Conservation (phyloP, 805 yeast genomes). For the Wickerhamiella parazyma region DNA sequence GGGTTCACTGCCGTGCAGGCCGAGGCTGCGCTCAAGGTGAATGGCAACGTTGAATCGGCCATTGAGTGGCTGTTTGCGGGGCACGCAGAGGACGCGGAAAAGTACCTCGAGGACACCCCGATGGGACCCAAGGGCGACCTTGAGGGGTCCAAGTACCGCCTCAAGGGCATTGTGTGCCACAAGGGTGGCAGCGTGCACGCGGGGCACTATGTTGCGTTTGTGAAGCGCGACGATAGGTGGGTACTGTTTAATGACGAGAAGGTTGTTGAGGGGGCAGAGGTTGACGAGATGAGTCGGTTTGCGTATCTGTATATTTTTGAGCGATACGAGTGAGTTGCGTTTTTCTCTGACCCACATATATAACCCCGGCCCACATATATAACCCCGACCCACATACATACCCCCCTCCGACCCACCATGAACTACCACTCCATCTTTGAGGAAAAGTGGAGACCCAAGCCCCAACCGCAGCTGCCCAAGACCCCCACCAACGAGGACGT, state of each 20-base stretch:
- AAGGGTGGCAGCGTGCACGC: constrained; percentile 83
- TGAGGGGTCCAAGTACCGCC: constrained; percentile 31
- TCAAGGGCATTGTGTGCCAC: constrained; percentile 67
- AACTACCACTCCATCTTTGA: neutral
- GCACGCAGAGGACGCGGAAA: constrained; percentile 70
- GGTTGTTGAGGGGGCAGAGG: constrained; percentile 41
- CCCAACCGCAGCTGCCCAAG: neutral
- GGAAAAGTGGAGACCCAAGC: neutral
- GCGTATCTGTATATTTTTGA: constrained; percentile 36
- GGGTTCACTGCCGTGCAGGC: constrained; percentile 60
- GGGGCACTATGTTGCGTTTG: constrained; percentile 80
- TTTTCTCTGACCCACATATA: neutral
- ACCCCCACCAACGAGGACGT: neutral
- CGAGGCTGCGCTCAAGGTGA: constrained; percentile 54
- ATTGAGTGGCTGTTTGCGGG: constrained; percentile 77
- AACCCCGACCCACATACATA: too few relatives aligned
- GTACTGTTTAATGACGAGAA: constrained; percentile 80
- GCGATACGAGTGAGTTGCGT: constrained; percentile 14
- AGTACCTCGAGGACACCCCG: constrained; percentile 36
- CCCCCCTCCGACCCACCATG: neutral
- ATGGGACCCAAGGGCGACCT: constrained; percentile 2
- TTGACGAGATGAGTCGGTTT: constrained; percentile 34
- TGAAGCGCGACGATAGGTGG: constrained; percentile 46
- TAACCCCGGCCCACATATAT: neutral
- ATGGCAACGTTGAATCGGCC: constrained; percentile 57